A percentile compares a stretch with the other conserved stretches of the same genome.
Conservation (phyloP, 257 asterid genomes). For the Scutellaria baicalensis region DNA sequence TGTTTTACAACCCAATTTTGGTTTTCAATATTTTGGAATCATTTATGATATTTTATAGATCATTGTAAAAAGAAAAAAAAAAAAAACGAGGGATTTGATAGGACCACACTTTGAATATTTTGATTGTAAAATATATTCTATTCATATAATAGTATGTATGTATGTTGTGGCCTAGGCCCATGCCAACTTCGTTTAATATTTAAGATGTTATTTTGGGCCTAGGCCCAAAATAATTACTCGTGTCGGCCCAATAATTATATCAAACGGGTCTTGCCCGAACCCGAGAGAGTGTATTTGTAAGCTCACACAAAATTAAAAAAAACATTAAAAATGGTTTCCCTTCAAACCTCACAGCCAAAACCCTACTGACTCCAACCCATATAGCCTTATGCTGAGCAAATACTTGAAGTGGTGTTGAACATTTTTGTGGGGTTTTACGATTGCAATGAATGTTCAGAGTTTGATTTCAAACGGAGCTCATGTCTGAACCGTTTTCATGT, state of each 20-base stretch:
- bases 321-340: background rate
- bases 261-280: background rate
- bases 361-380: slow-evolving; percentile 12
- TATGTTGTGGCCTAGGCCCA: background rate
- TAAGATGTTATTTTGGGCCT: background rate
- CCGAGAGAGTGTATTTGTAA: background rate
- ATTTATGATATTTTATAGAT: no score
- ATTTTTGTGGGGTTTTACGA: background rate
- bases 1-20: no score
- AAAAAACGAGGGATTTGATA: no score
- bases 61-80: no score
- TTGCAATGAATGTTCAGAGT: slow-evolving; percentile 31
- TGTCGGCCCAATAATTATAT: background rate
- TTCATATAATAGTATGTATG: no score
- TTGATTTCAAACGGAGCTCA: slow-evolving; percentile 34
- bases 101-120: no score
- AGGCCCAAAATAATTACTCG: background rate
- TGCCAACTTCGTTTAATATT: background rate
- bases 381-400: background rate
- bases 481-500: slow-evolving; percentile 33
- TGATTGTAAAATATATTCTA: no score
- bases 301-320: background rate
- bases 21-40: no score
- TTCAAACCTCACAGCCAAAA: slow-evolving; percentile 14
- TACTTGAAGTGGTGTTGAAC: background rate